Base-by-base conservation (phyloP, 257 asterid genomes). In the Salvia splendens region DNA sequence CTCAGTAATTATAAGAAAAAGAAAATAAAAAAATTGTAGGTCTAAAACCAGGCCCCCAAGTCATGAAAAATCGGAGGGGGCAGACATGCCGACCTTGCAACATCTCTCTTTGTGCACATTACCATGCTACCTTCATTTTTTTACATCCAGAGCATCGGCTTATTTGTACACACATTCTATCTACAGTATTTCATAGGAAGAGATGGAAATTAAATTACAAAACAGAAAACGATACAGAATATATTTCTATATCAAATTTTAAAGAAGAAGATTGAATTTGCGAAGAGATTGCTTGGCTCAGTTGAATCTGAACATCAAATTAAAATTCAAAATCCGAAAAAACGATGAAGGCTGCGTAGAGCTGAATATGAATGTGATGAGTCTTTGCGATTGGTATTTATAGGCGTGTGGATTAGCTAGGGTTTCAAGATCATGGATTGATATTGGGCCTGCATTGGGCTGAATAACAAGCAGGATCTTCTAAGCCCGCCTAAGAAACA, bases 21-120 rank as follows among this genome's bases (percentile, higher is more conserved):
- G 1, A 0, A 28, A 30, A 57, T 1, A 46, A 30, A 0, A 33
- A 8, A 68, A 14, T 54, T 78, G 35, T 79, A 79, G 83, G 83
- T 79, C 83, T 66, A 79, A 50, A 79, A 79, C 83, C 83, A 79
- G 83, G 83, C 80, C 83, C 80, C 64, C 83, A 61, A 75, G 72
- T 79, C 83, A 75, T 5, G 65, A 51, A 43, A 68, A 33, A 61
- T 78, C 83, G 75, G 74, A 62, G 80, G 55, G 79, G 47, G 80
- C 83, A 79, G 83, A 79, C 83, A 79, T 70, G 83, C 72, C 80
- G 83, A 79, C 83, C 83, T 70, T 61, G 9, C 0, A 43, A 8
- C 20, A 15, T 78, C 64, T 17, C 0, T 78, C 54, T 78, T 51
- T 70, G 82, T 78, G 77, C 82, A 74, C 82, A 78, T 41, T 65